Conservation (phyloP, 768 basidiomycete genomes). For the button mushroom (Agaricus bisporus) region DNA sequence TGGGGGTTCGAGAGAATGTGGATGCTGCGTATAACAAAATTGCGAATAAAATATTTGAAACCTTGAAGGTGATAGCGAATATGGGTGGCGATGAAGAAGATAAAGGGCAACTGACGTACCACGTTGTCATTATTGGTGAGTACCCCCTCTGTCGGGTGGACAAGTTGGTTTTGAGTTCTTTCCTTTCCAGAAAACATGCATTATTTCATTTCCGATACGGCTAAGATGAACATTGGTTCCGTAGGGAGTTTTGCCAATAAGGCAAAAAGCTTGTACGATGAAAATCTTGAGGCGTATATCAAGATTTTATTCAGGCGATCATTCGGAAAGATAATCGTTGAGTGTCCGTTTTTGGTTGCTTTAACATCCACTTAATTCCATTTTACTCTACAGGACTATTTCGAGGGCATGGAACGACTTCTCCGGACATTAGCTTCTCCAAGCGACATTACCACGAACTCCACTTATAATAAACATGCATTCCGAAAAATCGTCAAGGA, state of each 20-base stretch:
- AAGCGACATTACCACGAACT: slow-evolving; percentile 68
- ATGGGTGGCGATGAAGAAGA: slow-evolving; percentile 90
- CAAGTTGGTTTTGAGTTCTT: background rate
- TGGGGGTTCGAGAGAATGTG: slow-evolving; percentile 73
- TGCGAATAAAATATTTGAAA: slow-evolving; percentile 87
- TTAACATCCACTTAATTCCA: background rate
- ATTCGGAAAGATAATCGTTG: slow-evolving; percentile 79
- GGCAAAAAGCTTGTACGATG: slow-evolving; percentile 83
- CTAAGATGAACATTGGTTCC: slow-evolving; percentile 60
- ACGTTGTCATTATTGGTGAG: slow-evolving; percentile 91
- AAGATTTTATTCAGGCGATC: slow-evolving; percentile 82
- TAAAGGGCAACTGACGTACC: slow-evolving; percentile 95
- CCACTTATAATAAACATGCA: slow-evolving; percentile 66
- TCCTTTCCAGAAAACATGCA: slow-evolving; percentile 85
- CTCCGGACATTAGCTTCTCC: slow-evolving; percentile 47
- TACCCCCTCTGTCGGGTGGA: background rate
- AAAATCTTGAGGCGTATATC: slow-evolving; percentile 83
- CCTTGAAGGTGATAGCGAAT: slow-evolving; percentile 93
- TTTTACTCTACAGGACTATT: slow-evolving; percentile 69
- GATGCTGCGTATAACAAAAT: slow-evolving; percentile 85
- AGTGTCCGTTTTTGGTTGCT: background rate
- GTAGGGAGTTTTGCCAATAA: slow-evolving; percentile 56
- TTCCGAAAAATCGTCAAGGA: slow-evolving; percentile 87
- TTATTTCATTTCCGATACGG: slow-evolving; percentile 80
- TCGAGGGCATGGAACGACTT: slow-evolving; percentile 87